Conservation (phyloP, 352 stramenopile genomes). For the Hyaloperonospora brassicae region DNA sequence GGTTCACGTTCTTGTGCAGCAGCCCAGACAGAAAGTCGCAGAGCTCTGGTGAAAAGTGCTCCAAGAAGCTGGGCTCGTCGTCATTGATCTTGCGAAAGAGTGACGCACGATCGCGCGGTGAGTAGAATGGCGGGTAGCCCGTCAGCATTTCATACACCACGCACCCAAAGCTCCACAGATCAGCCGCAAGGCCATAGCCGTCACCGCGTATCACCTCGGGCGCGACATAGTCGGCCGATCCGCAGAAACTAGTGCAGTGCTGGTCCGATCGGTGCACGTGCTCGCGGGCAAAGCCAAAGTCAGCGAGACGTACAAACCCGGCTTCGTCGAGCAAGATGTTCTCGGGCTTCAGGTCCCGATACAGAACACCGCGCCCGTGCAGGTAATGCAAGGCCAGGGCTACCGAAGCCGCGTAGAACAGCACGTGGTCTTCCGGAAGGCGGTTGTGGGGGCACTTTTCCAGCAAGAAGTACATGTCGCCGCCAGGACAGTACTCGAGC, state of each 20-base stretch:
- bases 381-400: slow-evolving; percentile 89
- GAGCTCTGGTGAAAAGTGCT: slow-evolving; percentile 69
- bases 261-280: slow-evolving; percentile 47
- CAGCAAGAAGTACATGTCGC: slow-evolving; percentile 93
- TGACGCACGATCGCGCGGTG: slow-evolving; percentile 70
- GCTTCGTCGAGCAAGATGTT: slow-evolving; percentile 86
- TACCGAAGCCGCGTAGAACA: slow-evolving; percentile 97
- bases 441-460: slow-evolving; percentile 87
- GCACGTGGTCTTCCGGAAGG: slow-evolving; percentile 86
- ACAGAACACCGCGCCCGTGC: slow-evolving; percentile 66
- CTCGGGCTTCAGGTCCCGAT: slow-evolving; percentile 88
- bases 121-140: slow-evolving; percentile 90
- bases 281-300: slow-evolving; percentile 75
- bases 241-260: slow-evolving; percentile 73
- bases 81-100: slow-evolving; percentile 97
- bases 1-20: slow-evolving; percentile 48
- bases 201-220: slow-evolving; percentile 67
- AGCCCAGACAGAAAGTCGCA: slow-evolving; percentile 50
- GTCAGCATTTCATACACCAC: slow-evolving; percentile 82
- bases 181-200: slow-evolving; percentile 67
- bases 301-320: slow-evolving; percentile 84
- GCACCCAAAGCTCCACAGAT: slow-evolving; percentile 87
- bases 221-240: slow-evolving; percentile 79
- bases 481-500: slow-evolving; percentile 96
- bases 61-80: slow-evolving; percentile 88